Base-by-base conservation (phyloP, 192 early-diverging fungal species). In the Funneliformis mosseae region DNA sequence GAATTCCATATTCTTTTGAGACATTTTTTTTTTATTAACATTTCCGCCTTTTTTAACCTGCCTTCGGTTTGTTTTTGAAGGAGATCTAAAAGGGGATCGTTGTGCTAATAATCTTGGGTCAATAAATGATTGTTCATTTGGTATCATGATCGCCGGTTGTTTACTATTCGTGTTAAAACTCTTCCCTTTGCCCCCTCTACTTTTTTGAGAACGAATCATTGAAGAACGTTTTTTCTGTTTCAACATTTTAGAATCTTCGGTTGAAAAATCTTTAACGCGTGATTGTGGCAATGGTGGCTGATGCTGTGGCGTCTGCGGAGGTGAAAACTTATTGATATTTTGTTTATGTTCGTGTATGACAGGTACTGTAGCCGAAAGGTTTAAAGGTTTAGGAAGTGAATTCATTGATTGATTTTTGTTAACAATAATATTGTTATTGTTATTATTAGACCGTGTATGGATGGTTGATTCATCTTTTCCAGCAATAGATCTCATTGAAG, bases 1-100 rank as follows among this genome's bases (percentile, higher is more conserved):
- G 42, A 50, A 70, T 27, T 79, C 78, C 18, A 68, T 41, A 70
- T 79, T 16, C 11, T 28, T 39, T 71, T 38, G 78, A 14, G 46
- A 18, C 39, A n/a, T 1, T 60, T 33, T 59, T 10, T 59, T 68
- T 50, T 25, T 28, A 45, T 27, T 10, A 16, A 41, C 18, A 23
- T 14, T 79, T 28, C 5, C 12, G 5, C 43, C 48, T 28, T 27
- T 28, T 50, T 18, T 46, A 27, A 43, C 8, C 12, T 38, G 28
- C 23, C 25, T 68, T 39, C 78, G 78, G 50, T 46, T 48, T 27
- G 27, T 25, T 33, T 43, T 42, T 48, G 77, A 14, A 42, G 45
- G 68, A 59, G 16, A 18, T 79, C 27, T 66, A 42, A 67, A 3
- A 21, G 59, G 33, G 70, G 45, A 60, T 27, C 27, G 59, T 38